These are phyloP conservation scores for Kurtzmaniella fragi DNA, from an alignment of 805 yeast genomes.

Conservation along the genomic window DNA sequence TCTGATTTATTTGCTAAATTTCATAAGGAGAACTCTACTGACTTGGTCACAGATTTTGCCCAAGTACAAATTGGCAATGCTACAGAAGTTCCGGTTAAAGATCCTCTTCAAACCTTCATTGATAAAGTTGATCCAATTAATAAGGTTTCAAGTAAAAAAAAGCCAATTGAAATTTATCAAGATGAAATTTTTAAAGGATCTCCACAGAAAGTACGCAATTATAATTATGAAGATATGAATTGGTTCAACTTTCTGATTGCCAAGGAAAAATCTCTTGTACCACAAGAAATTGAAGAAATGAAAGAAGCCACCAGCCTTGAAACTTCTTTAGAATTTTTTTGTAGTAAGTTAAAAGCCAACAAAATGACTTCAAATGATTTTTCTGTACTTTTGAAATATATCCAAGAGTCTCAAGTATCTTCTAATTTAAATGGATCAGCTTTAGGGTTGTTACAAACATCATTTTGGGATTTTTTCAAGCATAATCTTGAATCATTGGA, in stretches of 20 bases:
- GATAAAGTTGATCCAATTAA: slow-evolving; percentile 40
- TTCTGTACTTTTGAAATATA: slow-evolving; percentile 10
- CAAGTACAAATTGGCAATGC: slow-evolving; percentile 22
- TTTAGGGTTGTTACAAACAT: slow-evolving; percentile 8
- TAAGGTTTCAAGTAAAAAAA: slow-evolving; percentile 26
- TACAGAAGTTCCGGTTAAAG: slow-evolving; percentile 3
- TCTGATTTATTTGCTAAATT: slow-evolving; percentile 7
- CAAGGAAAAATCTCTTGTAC: slow-evolving; percentile 6
- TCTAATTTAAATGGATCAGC: no score
- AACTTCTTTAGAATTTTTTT: slow-evolving; percentile 2
- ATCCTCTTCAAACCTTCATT: slow-evolving; percentile 28
- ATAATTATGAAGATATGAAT: slow-evolving; percentile 28
- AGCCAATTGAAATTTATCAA: slow-evolving; percentile 36
- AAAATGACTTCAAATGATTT: slow-evolving; percentile 5
- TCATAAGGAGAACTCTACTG: slow-evolving; percentile 12
- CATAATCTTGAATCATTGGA: slow-evolving; percentile 2
- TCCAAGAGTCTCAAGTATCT: slow-evolving; percentile 8
- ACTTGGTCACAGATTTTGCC: slow-evolving; percentile 23
- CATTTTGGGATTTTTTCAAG: slow-evolving; percentile 16
- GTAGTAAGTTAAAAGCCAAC: slow-evolving; percentile 3
- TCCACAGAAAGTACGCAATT: slow-evolving; percentile 27
- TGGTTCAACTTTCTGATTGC: slow-evolving; percentile 38
- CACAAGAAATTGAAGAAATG: neutral
- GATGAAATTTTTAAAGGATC: slow-evolving; percentile 29
- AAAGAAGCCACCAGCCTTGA: no score